Base-by-base conservation (phyloP, 2,329 filamentous ascomycete genomes). In the Claviceps sp. region DNA sequence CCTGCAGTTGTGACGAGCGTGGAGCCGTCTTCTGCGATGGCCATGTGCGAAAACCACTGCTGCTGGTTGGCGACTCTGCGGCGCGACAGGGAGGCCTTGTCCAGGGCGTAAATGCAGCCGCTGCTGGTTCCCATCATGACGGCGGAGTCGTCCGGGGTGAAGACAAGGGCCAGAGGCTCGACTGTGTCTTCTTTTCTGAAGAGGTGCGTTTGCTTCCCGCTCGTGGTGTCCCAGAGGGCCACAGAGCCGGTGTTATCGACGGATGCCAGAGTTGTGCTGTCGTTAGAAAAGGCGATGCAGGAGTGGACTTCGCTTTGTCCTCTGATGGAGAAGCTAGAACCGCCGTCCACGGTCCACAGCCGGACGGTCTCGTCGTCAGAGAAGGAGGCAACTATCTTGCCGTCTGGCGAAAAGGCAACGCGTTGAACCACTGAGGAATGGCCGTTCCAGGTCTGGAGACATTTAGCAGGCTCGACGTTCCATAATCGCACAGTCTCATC, bases 341-440 rank as follows among this genome's bases (percentile, higher is more conserved):
- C 49, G 5, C 44, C 50, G 4, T 44, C 37, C 13, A 52, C 37
- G 11, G 55, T 56, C 57, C 56, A 61, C 4, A 60, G 22, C 22
- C 55, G 52, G 8, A 57, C 37, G 9, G 53, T 58, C 11, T 45
- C 14, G 38, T 61, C 56, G 2, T 47, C 5, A 2, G 53, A 59
- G n/a, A 45, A 54, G 5, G 58, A 60, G 36, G 54, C 59, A 8
- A 61, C 39, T 34, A 45, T 52, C 40, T 40, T 48, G n/a, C 54
- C 51, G 37, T 61, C 55, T 8, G 50, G 50, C 5, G 59, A 56
- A 46, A 60, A 60, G 5, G 50, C 50, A n/a, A 62, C 40, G 14
- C 52, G 51, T 7, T 5, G 42, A 14, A 59, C 51, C 0, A 5
- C 26, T 6, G 14, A 39, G 4, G 26, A 47, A 47, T 62, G 59